These are phyloP conservation scores for Gomphus bonarii DNA, from an alignment of 1,284 basidiomycete species.

Conservation along the genomic window DNA sequence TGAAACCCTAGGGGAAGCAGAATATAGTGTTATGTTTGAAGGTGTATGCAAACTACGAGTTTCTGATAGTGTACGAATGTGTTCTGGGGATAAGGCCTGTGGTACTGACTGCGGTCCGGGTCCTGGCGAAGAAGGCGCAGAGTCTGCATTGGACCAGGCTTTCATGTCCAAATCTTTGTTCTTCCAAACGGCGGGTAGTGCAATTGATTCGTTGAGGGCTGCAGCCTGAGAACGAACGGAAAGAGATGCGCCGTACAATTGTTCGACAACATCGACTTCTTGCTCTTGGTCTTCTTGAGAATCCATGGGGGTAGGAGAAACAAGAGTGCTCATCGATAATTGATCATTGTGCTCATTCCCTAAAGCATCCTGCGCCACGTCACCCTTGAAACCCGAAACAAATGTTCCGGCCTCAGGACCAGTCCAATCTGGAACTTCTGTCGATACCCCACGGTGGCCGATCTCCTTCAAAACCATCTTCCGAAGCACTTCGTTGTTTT, in stretches of 20 bases:
- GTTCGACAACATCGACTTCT: constrained; percentile 92
- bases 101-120: constrained; percentile 21
- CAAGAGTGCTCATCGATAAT: background rate
- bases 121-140: constrained; percentile 32
- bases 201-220: constrained; percentile 72
- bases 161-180: constrained; percentile 82
- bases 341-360: constrained; percentile 13
- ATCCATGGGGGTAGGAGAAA: constrained; percentile 15
- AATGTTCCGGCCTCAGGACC: constrained; percentile 8
- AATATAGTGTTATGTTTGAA: background rate
- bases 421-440: constrained; percentile 32
- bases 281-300: constrained; percentile 44
- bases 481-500: constrained; percentile 80
- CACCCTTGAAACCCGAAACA: constrained; percentile 16
- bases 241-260: constrained; percentile 74
- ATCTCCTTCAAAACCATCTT: constrained; percentile 73
- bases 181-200: constrained; percentile 72
- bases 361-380: constrained; percentile 17
- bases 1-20: constrained; percentile 4
- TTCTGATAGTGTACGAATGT: constrained; percentile 3
- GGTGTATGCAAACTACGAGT: background rate
- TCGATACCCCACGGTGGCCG: constrained; percentile 42
- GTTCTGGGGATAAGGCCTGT: constrained; percentile 11
- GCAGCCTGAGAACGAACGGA: constrained; percentile 59
- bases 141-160: constrained; percentile 65